Conservation (phyloP, 1,284 basidiomycete species). For the Cutaneotrichosporon sp. region DNA sequence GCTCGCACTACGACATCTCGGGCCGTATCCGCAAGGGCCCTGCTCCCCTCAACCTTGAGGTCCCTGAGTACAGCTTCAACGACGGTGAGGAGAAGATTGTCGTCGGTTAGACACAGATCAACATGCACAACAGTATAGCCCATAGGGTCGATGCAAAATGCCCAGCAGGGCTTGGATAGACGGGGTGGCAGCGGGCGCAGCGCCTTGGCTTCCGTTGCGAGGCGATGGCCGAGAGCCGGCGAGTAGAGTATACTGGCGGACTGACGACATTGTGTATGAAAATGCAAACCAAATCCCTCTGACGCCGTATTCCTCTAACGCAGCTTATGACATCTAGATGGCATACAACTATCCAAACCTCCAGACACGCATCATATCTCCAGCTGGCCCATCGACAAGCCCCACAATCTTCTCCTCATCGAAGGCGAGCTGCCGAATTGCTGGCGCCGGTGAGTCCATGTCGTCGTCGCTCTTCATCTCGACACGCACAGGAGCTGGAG, state of each 20-base stretch:
- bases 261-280: too few relatives aligned
- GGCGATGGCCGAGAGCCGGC: too few relatives aligned
- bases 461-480: neutral
- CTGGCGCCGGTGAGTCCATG: too few relatives aligned
- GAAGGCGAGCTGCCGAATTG: conserved; percentile 40
- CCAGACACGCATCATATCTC: conserved; percentile 40
- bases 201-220: too few relatives aligned
- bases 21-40: conserved; percentile 93
- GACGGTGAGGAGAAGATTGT: conserved; percentile 83
- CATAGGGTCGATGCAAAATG: conserved; percentile 1
- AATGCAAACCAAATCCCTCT: too few relatives aligned
- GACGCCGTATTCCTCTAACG: too few relatives aligned
- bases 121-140: neutral
- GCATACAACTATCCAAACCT: conserved; percentile 34
- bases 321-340: too few relatives aligned
- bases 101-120: conserved; percentile 63
- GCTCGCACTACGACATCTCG: conserved; percentile 83
- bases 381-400: conserved; percentile 18
- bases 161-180: conserved; percentile 5
- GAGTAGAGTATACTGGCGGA: too few relatives aligned
- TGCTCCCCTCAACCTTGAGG: conserved; percentile 91
- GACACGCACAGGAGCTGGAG: neutral
- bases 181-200: neutral
- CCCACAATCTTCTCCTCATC: conserved; percentile 49
- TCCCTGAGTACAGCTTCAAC: conserved; percentile 81